Base-by-base conservation (phyloP, 2,329 filamentous ascomycete species). In the Calcarisporium arbuscula region DNA sequence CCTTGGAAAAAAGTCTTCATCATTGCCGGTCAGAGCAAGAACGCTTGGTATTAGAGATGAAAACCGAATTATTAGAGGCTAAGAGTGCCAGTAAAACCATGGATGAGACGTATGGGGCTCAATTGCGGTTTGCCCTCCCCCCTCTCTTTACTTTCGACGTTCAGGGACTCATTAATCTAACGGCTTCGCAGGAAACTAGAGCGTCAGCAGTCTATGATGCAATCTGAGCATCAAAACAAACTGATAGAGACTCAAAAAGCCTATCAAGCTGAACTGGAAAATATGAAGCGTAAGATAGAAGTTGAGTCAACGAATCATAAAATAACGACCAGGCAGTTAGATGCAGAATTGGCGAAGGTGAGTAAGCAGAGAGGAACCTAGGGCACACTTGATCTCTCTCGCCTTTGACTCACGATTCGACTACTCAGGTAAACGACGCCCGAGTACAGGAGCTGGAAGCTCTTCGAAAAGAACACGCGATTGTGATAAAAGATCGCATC, bases 21-120 rank as follows among this genome's bases (percentile, higher is more conserved):
- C 82, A 88, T 48, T 84, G 88, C 51, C 77, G 83, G 49, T 75
- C 79, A 6, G 81, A 88, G 41, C 81, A 85, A 54, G 72, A 74
- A 18, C 77, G 74, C 42, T 72, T 75, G 2, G 82, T 80, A 42
- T 78, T 83, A 38, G 66, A 66, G 3, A 65, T 61, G 15, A 37
- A 41, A 11, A 53, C 30, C 3, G 41, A 53, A 23, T 19, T 47
- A 5, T 23, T 36, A 6, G 46, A 44, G 34, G 50, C 64, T 6
- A 61, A 61, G 40, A 47, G 59, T 21, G 48, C 43, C 6, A 35
- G 48, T 7, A 43, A 52, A 8, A 32, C 41, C 7, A 37, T 56
- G 28, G 49, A 45, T 31, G 52, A 40, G 29, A 51, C 45, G 33
- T 52, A 51, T 38, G 39, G 51, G 16, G 41, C 49, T 35, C 81